Conservation (phyloP, 2,329 filamentous ascomycete species). For the Aspergillus sp. region DNA sequence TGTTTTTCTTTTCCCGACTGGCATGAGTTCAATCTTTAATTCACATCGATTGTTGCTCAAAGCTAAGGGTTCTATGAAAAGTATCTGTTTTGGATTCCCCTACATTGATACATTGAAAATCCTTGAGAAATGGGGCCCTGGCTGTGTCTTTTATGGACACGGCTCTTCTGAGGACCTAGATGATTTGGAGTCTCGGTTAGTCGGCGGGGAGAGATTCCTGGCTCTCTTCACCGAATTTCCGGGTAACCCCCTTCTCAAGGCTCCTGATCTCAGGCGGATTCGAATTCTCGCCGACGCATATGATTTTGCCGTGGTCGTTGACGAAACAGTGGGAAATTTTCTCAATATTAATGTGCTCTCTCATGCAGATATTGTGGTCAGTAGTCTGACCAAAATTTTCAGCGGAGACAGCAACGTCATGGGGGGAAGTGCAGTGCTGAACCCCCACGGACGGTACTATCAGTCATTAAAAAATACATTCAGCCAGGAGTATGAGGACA, state of each 20-base stretch:
- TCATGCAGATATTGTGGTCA: conserved; percentile 87
- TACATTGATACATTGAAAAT: conserved; percentile 97
- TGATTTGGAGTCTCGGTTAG: conserved; percentile 72
- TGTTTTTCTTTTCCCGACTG: conserved; percentile 82
- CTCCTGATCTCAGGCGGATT: conserved; percentile 82
- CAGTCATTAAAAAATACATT: conserved; percentile 65
- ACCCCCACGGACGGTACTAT: conserved; percentile 71
- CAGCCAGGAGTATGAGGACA: conserved; percentile 72
- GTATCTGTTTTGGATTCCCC: conserved; percentile 93
- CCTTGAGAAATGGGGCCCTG: conserved; percentile 88
- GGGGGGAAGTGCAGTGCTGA: conserved; percentile 73
- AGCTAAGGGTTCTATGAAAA: conserved; percentile 65
- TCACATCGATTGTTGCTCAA: conserved; percentile 72
- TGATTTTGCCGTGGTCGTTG: conserved; percentile 85
- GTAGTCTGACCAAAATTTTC: conserved; percentile 94
- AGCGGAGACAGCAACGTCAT: conserved; percentile 98
- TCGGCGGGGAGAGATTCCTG: conserved; percentile 72
- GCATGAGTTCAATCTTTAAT: conserved; percentile 95
- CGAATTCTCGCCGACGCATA: conserved; percentile 75
- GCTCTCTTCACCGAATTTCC: conserved; percentile 94
- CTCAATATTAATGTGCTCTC: conserved; percentile 92
- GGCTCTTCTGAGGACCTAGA: conserved; percentile 77
- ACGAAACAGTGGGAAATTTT: conserved; percentile 96
- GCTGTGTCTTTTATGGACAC: conserved; percentile 83
- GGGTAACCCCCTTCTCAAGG: conserved; percentile 82